Percentiles rank a stretch among this genome's conserved stretches.
phyloP scores from a whole-genome alignment of 2,329 filamentous ascomycete genomes.

The Clarireedia monteithiana region DNA sequence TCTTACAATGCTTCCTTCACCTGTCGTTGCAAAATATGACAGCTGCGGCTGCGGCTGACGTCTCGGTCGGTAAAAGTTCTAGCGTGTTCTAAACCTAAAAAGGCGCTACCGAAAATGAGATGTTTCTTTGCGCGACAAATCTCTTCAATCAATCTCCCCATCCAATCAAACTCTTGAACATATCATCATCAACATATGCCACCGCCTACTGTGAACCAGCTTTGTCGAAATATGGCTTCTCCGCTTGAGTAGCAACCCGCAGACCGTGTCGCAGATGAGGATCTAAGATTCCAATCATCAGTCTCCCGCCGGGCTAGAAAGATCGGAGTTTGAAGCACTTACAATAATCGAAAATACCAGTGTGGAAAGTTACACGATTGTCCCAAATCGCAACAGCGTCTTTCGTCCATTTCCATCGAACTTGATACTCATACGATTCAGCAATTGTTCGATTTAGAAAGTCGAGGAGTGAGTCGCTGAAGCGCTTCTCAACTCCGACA shows the following conservation, averaged over 20 bases:
- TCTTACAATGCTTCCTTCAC: too few species aligned
- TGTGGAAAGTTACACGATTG: conserved; percentile 14
- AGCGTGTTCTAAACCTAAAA: too few species aligned
- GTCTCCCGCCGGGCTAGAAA: neutral
- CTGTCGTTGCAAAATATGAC: too few species aligned
- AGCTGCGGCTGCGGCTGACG: too few species aligned
- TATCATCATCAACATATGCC: neutral
- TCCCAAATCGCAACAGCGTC: conserved; percentile 25
- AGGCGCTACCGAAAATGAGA: too few species aligned
- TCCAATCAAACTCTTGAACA: too few species aligned
- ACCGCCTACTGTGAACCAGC: conserved; percentile 18
- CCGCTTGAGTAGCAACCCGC: conserved; percentile 61
- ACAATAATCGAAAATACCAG: conserved; percentile 9
- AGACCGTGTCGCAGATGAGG: conserved; percentile 52
- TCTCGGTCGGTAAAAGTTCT: too few species aligned
- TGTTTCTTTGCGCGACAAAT: too few species aligned
- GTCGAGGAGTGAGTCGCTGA: conserved; percentile 19
- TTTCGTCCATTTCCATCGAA: conserved; percentile 25
- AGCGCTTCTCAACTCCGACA: conserved; percentile 22
- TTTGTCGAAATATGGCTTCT: conserved; percentile 61
- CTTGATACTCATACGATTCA: conserved; percentile 22
- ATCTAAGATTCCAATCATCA: neutral
- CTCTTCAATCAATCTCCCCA: too few species aligned
- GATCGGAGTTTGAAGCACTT: neutral
- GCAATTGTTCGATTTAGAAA: conserved; percentile 22